These are phyloP conservation scores for Clonostachys rosea DNA, from an alignment of 2,329 filamentous ascomycete genomes.

Conservation along the genomic window DNA sequence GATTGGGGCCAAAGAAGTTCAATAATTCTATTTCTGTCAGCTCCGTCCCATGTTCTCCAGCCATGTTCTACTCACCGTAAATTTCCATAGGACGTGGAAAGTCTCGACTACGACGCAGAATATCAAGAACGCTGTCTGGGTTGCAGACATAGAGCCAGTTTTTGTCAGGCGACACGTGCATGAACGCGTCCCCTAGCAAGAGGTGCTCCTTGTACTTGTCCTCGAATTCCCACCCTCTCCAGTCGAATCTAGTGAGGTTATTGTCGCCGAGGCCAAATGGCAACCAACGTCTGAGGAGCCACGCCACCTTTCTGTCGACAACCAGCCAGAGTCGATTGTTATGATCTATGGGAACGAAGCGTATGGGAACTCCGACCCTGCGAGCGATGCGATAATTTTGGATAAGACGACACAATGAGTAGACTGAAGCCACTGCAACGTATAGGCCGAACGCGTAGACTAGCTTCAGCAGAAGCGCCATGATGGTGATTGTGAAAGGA, in stretches of 20 bases:
- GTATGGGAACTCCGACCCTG: slow-evolving; percentile 19
- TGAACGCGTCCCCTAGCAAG: slow-evolving; percentile 15
- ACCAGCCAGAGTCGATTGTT: slow-evolving; percentile 22
- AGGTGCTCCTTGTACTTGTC: slow-evolving; percentile 14
- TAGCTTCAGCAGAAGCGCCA: too few relatives aligned
- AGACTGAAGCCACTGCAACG: neutral
- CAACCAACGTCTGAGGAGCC: slow-evolving; percentile 10
- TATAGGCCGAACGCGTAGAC: too few relatives aligned
- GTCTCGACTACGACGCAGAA: neutral
- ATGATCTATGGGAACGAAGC: slow-evolving; percentile 20
- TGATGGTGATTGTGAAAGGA: too few relatives aligned
- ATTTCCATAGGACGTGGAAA: slow-evolving; percentile 1
- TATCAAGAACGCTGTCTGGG: slow-evolving; percentile 3
- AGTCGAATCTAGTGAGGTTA: slow-evolving; percentile 23
- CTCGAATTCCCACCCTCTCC: slow-evolving; percentile 15
- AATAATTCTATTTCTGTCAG: neutral
- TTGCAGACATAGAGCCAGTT: slow-evolving; percentile 5
- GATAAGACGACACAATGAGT: neutral
- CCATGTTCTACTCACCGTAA: slow-evolving; percentile 1
- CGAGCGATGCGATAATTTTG: slow-evolving; percentile 9
- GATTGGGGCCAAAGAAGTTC: slow-evolving; percentile 1
- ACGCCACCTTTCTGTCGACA: slow-evolving; percentile 12
- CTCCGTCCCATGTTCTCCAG: neutral
- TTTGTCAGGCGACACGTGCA: slow-evolving; percentile 3
- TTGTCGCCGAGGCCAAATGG: slow-evolving; percentile 14